A percentile compares a stretch with the other conserved stretches of the same genome.
phyloP scores from a whole-genome alignment of 169 alveolate species.

The Eimeria zaria region DNA sequence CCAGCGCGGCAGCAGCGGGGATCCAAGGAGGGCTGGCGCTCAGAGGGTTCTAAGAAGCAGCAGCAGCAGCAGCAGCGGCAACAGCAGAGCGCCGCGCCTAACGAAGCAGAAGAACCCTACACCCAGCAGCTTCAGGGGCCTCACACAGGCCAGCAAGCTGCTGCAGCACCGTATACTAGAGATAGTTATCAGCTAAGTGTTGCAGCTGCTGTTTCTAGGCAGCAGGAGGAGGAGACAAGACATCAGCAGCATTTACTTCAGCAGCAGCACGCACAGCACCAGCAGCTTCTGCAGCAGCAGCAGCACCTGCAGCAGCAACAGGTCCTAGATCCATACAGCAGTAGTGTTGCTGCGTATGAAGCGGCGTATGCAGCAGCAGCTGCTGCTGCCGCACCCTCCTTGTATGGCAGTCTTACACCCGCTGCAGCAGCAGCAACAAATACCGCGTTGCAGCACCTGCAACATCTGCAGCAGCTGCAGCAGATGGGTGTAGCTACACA shows the following conservation, averaged over 20 bases:
- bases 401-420: slow-evolving; percentile 16
- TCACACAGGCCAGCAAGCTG: neutral
- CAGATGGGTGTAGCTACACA: slow-evolving; percentile 38
- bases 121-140: slow-evolving; percentile 3
- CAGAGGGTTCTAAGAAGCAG: slow-evolving; percentile 45
- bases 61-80: slow-evolving; percentile 66
- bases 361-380: slow-evolving; percentile 60
- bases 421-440: slow-evolving; percentile 37
- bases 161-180: neutral
- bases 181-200: slow-evolving; percentile 30
- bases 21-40: slow-evolving; percentile 43
- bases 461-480: slow-evolving; percentile 35
- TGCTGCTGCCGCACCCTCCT: slow-evolving; percentile 36
- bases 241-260: slow-evolving; percentile 56
- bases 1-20: slow-evolving; percentile 57
- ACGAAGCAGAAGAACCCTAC: slow-evolving; percentile 40
- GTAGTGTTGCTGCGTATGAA: slow-evolving; percentile 40
- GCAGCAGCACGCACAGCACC: slow-evolving; percentile 74
- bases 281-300: slow-evolving; percentile 49
- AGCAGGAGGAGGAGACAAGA: slow-evolving; percentile 28
- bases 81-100: neutral
- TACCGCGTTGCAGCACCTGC: slow-evolving; percentile 41
- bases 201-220: slow-evolving; percentile 48
- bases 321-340: slow-evolving; percentile 32
- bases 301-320: slow-evolving; percentile 44